phyloP scores from a whole-genome alignment of 495 filamentous ascomycete genomes.

The Neurospora pannonica region DNA sequence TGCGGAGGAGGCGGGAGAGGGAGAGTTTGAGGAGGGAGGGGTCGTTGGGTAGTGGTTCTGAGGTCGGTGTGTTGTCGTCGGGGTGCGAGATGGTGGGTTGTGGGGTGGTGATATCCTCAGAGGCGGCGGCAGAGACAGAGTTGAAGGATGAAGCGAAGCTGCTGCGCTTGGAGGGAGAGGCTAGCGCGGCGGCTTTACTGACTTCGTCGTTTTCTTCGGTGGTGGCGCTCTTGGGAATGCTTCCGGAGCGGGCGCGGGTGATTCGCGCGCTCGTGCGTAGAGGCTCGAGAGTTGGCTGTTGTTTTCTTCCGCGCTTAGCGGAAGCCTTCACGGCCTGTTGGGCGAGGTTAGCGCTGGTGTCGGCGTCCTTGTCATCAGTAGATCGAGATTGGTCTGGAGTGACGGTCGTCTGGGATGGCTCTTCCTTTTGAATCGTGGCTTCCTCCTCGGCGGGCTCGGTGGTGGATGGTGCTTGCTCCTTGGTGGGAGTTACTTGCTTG shows the following conservation, averaged over 20 bases:
- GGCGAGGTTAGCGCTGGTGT: conserved; percentile 28
- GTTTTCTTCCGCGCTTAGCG: conserved; percentile 15
- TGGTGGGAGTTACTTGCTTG: not conserved
- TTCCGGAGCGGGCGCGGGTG: conserved; percentile 18
- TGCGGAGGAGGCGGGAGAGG: conserved; percentile 43
- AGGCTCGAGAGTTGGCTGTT: conserved; percentile 12
- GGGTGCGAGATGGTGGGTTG: not conserved
- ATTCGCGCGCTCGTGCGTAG: conserved; percentile 11
- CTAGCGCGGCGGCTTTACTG: conserved; percentile 9
- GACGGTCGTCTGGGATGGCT: not conserved
- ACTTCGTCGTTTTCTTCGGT: conserved; percentile 11
- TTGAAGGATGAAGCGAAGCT: conserved; percentile 14
- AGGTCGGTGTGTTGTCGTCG: not conserved
- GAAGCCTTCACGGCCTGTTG: conserved; percentile 19
- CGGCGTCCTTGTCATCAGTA: conserved; percentile 1
- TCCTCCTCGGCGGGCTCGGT: conserved; percentile 10
- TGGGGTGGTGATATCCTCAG: not conserved
- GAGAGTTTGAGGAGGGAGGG: conserved; percentile 27
- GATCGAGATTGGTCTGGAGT: not conserved
- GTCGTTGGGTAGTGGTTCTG: not conserved
- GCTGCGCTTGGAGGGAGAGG: conserved; percentile 9
- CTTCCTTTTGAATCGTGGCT: conserved; percentile 1
- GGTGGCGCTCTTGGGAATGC: conserved; percentile 12
- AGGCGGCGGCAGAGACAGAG: not conserved
- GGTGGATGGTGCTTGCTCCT: not conserved